A percentile compares a stretch with the other conserved stretches of the same genome.
These are phyloP conservation scores for Diaporthe aspalathi DNA, from an alignment of 2,329 filamentous ascomycete species.

Conservation along the genomic window DNA sequence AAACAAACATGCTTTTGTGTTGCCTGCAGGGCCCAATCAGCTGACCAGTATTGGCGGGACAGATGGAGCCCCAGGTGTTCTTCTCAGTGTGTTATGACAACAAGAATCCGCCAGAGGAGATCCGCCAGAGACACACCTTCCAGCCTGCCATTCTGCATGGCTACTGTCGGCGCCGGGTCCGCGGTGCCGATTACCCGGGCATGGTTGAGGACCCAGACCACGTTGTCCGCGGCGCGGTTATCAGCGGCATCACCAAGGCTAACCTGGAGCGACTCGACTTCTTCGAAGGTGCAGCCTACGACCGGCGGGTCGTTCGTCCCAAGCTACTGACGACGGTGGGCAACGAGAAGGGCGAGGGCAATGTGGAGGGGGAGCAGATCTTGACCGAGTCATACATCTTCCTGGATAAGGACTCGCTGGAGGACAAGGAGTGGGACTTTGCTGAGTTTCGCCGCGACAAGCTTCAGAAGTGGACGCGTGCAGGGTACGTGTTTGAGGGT, in stretches of 20 bases:
- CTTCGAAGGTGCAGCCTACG: slow-evolving; percentile 85
- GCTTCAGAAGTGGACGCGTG: slow-evolving; percentile 65
- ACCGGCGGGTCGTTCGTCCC: slow-evolving; percentile 65
- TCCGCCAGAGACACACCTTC: slow-evolving; percentile 69
- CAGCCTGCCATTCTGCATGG: slow-evolving; percentile 80
- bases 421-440: slow-evolving; percentile 88
- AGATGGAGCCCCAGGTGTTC: slow-evolving; percentile 89
- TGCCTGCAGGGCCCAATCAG: neutral
- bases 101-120: slow-evolving; percentile 58
- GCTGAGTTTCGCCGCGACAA: slow-evolving; percentile 84
- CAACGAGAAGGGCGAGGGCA: slow-evolving; percentile 53
- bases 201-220: slow-evolving; percentile 69
- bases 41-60: neutral
- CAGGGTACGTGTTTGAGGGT: slow-evolving; percentile 60
- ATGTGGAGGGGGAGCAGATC: slow-evolving; percentile 58
- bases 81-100: slow-evolving; percentile 83
- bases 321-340: slow-evolving; percentile 58
- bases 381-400: slow-evolving; percentile 75
- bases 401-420: slow-evolving; percentile 63
- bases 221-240: slow-evolving; percentile 79
- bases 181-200: slow-evolving; percentile 81
- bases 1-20: neutral
- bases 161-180: slow-evolving; percentile 78
- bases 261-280: slow-evolving; percentile 81
- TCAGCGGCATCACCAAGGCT: slow-evolving; percentile 80